Percentiles rank a stretch among this genome's conserved stretches.
These are phyloP conservation scores for Dactylellina parvicollis DNA, from an alignment of 2,329 filamentous ascomycete species.

Conservation along the genomic window DNA sequence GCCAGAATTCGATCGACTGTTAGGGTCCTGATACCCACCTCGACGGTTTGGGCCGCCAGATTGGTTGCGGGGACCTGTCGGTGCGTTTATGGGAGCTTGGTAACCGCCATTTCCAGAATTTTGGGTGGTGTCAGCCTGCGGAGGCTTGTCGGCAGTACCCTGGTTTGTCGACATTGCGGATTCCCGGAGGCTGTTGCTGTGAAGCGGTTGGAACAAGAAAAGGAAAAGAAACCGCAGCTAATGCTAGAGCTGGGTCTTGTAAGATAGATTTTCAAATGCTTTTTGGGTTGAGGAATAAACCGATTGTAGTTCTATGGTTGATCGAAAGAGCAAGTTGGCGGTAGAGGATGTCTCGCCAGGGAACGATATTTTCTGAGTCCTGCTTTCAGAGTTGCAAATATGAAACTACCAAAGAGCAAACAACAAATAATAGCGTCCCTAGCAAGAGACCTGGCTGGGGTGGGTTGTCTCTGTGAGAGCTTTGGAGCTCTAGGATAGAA, in stretches of 20 bases:
- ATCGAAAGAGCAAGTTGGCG: slow-evolving; percentile 9
- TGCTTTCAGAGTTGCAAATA: slow-evolving; percentile 7
- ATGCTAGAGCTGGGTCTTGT: slow-evolving; percentile 30
- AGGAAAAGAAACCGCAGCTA: slow-evolving; percentile 30
- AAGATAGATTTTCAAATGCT: neutral
- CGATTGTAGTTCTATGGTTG: slow-evolving; percentile 9
- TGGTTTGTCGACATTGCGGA: slow-evolving; percentile 23
- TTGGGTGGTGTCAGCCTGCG: slow-evolving; percentile 12
- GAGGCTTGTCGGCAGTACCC: slow-evolving; percentile 9
- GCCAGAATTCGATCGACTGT: slow-evolving; percentile 24
- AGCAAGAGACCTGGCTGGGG: neutral
- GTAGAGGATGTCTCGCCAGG: neutral
- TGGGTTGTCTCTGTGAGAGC: neutral
- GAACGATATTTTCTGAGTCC: neutral
- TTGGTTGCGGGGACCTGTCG: slow-evolving; percentile 23
- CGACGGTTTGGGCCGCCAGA: slow-evolving; percentile 13
- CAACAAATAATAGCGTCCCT: neutral
- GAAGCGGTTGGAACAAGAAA: neutral
- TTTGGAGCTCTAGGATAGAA: slow-evolving; percentile 10
- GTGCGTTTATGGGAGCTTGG: slow-evolving; percentile 15
- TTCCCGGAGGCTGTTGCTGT: neutral
- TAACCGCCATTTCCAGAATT: neutral
- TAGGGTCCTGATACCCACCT: slow-evolving; percentile 17
- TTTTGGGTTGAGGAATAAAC: slow-evolving; percentile 1
- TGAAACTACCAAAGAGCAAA: neutral